These are phyloP conservation scores for Xylariaceae sp. DNA, from an alignment of 2,329 filamentous ascomycete species.

Conservation along the genomic window DNA sequence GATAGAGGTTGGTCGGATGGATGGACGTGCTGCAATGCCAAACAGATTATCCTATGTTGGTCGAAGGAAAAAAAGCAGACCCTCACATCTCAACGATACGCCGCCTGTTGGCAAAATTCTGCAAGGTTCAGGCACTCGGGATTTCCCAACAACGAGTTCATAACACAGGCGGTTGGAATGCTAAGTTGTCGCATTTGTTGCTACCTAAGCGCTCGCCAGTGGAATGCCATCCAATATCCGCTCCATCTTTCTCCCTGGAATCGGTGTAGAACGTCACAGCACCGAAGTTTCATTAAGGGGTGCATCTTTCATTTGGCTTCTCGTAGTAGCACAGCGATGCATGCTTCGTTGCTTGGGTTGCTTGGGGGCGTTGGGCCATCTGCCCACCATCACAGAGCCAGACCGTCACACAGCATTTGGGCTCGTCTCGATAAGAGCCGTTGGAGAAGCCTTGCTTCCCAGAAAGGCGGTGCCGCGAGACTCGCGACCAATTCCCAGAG, in stretches of 20 bases:
- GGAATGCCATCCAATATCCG: slow-evolving; percentile 21
- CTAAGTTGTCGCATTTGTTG: background rate
- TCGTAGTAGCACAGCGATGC: slow-evolving; percentile 9
- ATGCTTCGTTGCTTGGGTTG: background rate
- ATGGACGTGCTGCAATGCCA: no score
- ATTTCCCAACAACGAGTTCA: background rate
- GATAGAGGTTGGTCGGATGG: no score
- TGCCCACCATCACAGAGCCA: slow-evolving; percentile 15
- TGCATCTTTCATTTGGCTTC: slow-evolving; percentile 3
- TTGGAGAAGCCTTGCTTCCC: slow-evolving; percentile 8
- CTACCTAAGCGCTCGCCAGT: background rate
- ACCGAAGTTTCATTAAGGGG: slow-evolving; percentile 6
- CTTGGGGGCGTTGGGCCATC: slow-evolving; percentile 6
- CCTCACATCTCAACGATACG: no score
- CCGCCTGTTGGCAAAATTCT: no score
- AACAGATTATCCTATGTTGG: no score
- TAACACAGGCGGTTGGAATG: background rate
- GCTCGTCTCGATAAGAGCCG: slow-evolving; percentile 23
- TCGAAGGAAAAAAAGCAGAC: no score
- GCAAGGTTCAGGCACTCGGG: no score
- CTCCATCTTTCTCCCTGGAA: slow-evolving; percentile 14
- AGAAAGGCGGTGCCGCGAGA: no score
- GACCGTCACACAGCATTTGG: slow-evolving; percentile 20
- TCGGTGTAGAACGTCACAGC: slow-evolving; percentile 14
- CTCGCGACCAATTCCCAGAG: no score